Evolutionary conservation across 2,329 filamentous ascomycete genomes (phyloP).

Genomic region (Nemania diffusa): DNA sequence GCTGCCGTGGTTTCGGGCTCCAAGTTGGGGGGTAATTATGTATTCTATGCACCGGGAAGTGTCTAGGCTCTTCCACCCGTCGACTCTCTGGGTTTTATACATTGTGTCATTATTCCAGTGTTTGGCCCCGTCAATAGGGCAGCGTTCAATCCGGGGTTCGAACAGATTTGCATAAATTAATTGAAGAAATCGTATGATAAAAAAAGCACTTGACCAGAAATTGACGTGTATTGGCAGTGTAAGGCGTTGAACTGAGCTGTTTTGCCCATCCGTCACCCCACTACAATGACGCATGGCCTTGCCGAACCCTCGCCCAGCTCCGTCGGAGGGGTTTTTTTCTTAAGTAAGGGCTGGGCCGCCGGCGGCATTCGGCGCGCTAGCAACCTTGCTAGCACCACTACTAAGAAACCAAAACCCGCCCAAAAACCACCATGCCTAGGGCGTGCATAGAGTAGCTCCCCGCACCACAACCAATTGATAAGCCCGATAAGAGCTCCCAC

Average conservation of each 20-base stretch:
- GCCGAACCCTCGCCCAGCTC: constrained; percentile 22
- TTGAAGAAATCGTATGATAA: constrained; percentile 14
- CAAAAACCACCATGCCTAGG: neutral
- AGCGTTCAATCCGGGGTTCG: neutral
- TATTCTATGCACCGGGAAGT: neutral
- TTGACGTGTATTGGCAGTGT: neutral
- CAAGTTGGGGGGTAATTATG: neutral
- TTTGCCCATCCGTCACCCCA: constrained; percentile 18
- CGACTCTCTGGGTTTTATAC: neutral
- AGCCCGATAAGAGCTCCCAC: constrained; percentile 38
- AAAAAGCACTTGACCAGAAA: neutral
- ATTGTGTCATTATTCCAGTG: neutral
- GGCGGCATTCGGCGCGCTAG: constrained; percentile 30
- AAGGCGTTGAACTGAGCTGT: neutral
- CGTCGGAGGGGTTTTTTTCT: constrained; percentile 12
- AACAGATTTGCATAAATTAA: neutral
- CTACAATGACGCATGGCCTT: constrained; percentile 30
- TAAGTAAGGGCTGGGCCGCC: constrained; percentile 14
- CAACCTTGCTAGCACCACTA: neutral
- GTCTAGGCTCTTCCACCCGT: too few species aligned
- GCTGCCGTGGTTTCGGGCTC: constrained; percentile 4
- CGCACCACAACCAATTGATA: constrained; percentile 33
- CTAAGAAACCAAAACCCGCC: neutral
- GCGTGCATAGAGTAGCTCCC: constrained; percentile 29
- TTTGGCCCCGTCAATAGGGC: neutral